Base-by-base conservation (phyloP, 495 filamentous ascomycete species). In the Glarea lozoyensis region DNA sequence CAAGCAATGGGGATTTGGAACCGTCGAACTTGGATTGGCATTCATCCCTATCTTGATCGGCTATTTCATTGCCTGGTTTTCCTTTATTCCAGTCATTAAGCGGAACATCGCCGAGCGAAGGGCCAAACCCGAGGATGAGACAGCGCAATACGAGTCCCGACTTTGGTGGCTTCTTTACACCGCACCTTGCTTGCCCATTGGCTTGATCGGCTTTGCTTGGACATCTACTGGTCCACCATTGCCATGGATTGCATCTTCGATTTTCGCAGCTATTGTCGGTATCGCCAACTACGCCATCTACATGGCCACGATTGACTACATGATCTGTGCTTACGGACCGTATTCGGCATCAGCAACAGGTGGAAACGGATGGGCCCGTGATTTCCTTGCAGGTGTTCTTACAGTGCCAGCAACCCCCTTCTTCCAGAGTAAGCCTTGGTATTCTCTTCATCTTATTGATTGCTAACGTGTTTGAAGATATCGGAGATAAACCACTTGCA, bases 251-350 rank as follows among this genome's bases (percentile, higher is more conserved):
- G 72, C 67, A 5, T 71, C 76, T 3, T 68, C 75, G 61, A 60
- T 81, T 15, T 79, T 78, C 34, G 64, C 66, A 1, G 65, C 66
- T 16, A 54, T 82, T n/a, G 78, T 84, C 42, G 78, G 76, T 7
- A 79, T 82, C 42, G 78, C 79, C 18, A 82, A 84, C 52, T 83
- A 82, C 48, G 67, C 70, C 35, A 82, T 84, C 49, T 83, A 84
- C 61, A 85, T 86, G 81, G 82, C 81, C 0, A 86, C 84, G 0
- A 84, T 88, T 44, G 84, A 89, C 50, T 89, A 89, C 63, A 88
- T 87, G 84, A 76, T 88, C n/a, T 78, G 74, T 31, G 74, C 81
- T 1, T 88, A 89, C 56, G 84, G 84, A 0, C 80, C 79, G 0
- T 88, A 86, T 58, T 78, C 81, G 19, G 81, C 84, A 3, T 87